These are phyloP conservation scores for Linum usitatissimum DNA, from an alignment of 345 rosid species.

Conservation along the genomic window DNA sequence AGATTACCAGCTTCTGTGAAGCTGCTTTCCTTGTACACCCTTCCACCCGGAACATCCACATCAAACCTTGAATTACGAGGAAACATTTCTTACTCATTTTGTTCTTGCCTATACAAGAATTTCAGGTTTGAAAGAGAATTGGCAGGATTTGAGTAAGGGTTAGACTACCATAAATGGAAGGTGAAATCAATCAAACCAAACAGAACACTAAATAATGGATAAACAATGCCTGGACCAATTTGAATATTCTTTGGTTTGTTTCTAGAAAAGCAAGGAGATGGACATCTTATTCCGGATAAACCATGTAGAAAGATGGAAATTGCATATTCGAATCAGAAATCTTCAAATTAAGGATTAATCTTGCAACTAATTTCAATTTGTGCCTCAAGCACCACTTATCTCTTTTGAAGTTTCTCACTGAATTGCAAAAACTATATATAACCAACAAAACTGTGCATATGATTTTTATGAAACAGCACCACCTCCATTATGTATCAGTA, in stretches of 20 bases:
- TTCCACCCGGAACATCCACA: conserved; percentile 88
- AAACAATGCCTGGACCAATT: background rate
- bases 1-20: conserved; percentile 77
- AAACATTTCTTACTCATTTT: conserved; percentile 1
- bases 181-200: background rate
- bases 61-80: conserved; percentile 52
- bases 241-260: background rate
- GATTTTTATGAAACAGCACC: background rate
- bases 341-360: background rate
- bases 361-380: too few relatives aligned
- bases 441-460: background rate
- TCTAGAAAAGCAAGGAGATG: background rate
- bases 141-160: background rate
- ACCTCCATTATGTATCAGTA: background rate
- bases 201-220: background rate
- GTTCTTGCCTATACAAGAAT: background rate
- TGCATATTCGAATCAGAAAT: background rate
- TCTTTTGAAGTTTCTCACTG: background rate
- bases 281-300: background rate
- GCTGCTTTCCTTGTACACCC: conserved; percentile 70
- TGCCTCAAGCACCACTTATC: background rate
- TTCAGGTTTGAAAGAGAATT: background rate
- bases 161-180: background rate
- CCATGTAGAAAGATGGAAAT: background rate
- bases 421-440: background rate